phyloP scores from a whole-genome alignment of 2,329 filamentous ascomycete genomes.

The Waltergamsia citrina region DNA sequence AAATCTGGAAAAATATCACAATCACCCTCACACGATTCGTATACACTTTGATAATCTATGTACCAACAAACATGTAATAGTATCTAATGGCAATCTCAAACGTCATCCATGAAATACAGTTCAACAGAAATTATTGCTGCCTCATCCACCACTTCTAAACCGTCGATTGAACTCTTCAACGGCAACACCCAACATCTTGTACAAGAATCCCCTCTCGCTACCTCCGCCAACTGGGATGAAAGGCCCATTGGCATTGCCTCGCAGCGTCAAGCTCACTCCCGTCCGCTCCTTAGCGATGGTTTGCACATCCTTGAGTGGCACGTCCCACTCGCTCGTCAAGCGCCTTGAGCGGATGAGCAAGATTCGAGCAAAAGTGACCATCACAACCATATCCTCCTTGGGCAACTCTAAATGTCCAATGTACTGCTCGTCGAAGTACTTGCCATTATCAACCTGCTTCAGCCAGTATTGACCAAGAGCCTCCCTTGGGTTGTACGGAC shows the following conservation, averaged over 20 bases:
- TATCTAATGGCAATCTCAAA: not conserved
- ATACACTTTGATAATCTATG: not conserved
- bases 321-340: slow-evolving; percentile 89
- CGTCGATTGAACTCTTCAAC: slow-evolving; percentile 59
- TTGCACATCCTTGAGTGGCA: slow-evolving; percentile 89
- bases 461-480: slow-evolving; percentile 97
- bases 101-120: not conserved
- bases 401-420: slow-evolving; percentile 92
- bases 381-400: slow-evolving; percentile 77
- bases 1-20: too few species aligned
- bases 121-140: not conserved
- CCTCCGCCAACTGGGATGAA: slow-evolving; percentile 94
- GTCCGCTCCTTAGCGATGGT: slow-evolving; percentile 96
- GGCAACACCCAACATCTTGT: slow-evolving; percentile 55
- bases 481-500: slow-evolving; percentile 89
- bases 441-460: slow-evolving; percentile 94
- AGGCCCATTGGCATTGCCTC: slow-evolving; percentile 86
- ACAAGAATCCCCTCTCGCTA: slow-evolving; percentile 54
- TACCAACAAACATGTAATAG: not conserved
- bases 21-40: not conserved
- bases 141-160: slow-evolving; percentile 31
- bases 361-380: slow-evolving; percentile 82
- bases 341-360: slow-evolving; percentile 83
- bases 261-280: slow-evolving; percentile 78
- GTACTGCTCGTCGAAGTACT: slow-evolving; percentile 96